Base-by-base conservation (phyloP, 768 basidiomycete genomes). In the Rhodotorula taiwanensis region DNA sequence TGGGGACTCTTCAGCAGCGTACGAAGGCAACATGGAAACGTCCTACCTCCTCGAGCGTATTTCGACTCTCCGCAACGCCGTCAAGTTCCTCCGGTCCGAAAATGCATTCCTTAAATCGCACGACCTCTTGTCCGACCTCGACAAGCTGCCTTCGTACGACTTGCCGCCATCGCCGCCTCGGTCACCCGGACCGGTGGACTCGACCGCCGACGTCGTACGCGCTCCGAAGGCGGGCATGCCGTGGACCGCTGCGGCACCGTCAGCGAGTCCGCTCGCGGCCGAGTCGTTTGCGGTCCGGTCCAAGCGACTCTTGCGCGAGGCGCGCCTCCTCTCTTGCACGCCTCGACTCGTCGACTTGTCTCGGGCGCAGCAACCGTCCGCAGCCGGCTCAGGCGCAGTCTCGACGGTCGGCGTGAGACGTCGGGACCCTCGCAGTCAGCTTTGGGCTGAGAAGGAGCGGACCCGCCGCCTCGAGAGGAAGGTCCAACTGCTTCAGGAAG, bases 81-180 rank as follows among this genome's bases (percentile, higher is more conserved):
- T 98, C 33, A 84, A 89, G 25, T 97, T 88, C 83, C 80, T 99
- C n/a, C 84, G 93, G 28, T 84, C 81, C 41, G 93, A 98, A 76
- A 98, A 98, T 74, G 83, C 89, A 4, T 91, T 89, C 74, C 84
- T 98, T 77, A 92, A 88, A 74, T 89, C 91, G 4, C 88, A 90
- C 75, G 90, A 93, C 71, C 81, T 98, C 0, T 83, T 97, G 62
- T 81, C 82, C 55, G 88, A 90, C 70, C 84, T 98, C 58, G 83
- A 86, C 66, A 73, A 83, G 10, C 79, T 98, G 87, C 23, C 78
- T 79, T 0, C 82, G 89, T n/a, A 78, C 81, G 7, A 79, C 79
- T 53, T 72, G 65, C 52, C 79, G 80, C 80, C 83, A 9, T 86
- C 87, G 3, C 87, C 87, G 2, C 83, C 85, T 0, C 78, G 86